phyloP scores from a whole-genome alignment of 1,284 basidiomycete species.

The Phellinidium pouzarii region DNA sequence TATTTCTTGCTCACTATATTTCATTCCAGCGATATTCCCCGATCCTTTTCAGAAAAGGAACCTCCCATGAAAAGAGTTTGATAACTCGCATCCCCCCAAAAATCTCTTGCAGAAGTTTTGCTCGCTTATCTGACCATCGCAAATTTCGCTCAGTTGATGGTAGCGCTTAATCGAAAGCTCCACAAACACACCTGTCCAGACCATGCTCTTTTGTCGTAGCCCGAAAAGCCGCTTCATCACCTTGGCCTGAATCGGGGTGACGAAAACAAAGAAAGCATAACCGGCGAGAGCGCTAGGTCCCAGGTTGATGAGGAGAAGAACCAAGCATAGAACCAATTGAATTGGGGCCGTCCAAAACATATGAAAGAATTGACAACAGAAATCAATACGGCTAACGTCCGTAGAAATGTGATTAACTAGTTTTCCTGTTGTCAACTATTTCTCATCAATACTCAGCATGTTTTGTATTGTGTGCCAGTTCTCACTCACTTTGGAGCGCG shows the following conservation, averaged over 20 bases:
- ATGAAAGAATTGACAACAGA: slow-evolving; percentile 79
- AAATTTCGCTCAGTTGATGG: background rate
- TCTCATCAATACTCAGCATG: background rate
- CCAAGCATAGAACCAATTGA: slow-evolving; percentile 64
- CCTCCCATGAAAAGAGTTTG: slow-evolving; percentile 84
- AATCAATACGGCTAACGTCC: slow-evolving; percentile 88
- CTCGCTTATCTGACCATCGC: slow-evolving; percentile 61
- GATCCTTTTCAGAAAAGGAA: slow-evolving; percentile 68
- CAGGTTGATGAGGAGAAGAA: slow-evolving; percentile 63
- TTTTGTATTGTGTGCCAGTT: slow-evolving; percentile 40
- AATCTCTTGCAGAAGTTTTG: slow-evolving; percentile 78
- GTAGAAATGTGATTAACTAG: slow-evolving; percentile 81
- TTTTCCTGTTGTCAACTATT: background rate
- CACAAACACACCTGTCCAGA: slow-evolving; percentile 58
- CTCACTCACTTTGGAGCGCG: slow-evolving; percentile 73
- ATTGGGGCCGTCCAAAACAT: slow-evolving; percentile 74
- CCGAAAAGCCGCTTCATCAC: slow-evolving; percentile 74
- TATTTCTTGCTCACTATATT: slow-evolving; percentile 41
- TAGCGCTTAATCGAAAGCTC: background rate
- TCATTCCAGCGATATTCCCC: slow-evolving; percentile 69
- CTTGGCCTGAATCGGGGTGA: slow-evolving; percentile 57
- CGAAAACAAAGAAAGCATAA: slow-evolving; percentile 72
- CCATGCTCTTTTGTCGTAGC: slow-evolving; percentile 73
- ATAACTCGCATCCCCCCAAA: slow-evolving; percentile 84
- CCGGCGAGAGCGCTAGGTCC: slow-evolving; percentile 81